Evolutionary conservation across 306 rosid species (phyloP).

Genomic region (Senna tora): DNA sequence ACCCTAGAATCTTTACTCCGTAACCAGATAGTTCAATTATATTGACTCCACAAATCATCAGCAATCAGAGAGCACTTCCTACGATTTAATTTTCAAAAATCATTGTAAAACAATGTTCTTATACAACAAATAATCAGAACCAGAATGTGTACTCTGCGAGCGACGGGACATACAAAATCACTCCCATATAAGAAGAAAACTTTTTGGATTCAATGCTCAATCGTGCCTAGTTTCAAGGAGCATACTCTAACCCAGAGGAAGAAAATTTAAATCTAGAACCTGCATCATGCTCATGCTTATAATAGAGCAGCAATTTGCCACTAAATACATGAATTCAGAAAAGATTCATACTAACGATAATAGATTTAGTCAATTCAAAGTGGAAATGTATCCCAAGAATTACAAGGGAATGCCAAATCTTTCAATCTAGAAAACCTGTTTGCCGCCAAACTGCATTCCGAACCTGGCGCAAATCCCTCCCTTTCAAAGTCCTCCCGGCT

Average conservation of each 20-base stretch:
- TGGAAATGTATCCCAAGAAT: slow-evolving; percentile 17
- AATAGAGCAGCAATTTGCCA: slow-evolving; percentile 3
- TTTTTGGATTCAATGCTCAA: background rate
- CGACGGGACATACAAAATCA: background rate
- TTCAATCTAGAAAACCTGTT: slow-evolving; percentile 70
- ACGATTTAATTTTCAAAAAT: background rate
- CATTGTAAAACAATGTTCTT: slow-evolving; percentile 4
- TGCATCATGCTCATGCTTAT: slow-evolving; percentile 2
- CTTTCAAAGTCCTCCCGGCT: slow-evolving; percentile 76
- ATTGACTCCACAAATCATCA: slow-evolving; percentile 19
- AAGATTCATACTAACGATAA: slow-evolving; percentile 19
- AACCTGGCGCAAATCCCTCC: slow-evolving; percentile 60
- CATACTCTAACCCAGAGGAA: background rate
- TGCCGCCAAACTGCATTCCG: slow-evolving; percentile 66
- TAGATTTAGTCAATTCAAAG: slow-evolving; percentile 15
- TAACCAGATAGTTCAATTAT: background rate
- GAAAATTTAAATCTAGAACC: background rate
- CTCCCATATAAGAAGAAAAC: background rate
- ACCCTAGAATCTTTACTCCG: background rate
- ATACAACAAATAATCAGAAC: background rate
- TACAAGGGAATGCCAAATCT: slow-evolving; percentile 16
- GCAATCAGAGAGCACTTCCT: slow-evolving; percentile 4
- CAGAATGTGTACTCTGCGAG: background rate
- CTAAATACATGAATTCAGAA: slow-evolving; percentile 24
- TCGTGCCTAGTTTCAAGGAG: background rate